phyloP scores from a whole-genome alignment of 352 stramenopile species.

The Peronospora belbahrii region DNA sequence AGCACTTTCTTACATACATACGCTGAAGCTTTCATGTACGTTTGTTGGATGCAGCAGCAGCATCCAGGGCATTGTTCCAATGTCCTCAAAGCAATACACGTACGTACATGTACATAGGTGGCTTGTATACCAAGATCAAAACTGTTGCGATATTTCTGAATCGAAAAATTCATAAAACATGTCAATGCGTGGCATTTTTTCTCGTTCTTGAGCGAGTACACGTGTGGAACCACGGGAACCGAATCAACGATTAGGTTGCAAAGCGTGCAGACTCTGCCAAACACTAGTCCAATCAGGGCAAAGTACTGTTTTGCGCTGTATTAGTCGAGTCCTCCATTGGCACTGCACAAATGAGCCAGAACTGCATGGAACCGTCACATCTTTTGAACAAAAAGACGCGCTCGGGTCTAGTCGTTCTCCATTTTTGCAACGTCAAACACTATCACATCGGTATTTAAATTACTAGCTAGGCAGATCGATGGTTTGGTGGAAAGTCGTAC shows the following conservation, averaged over 20 bases:
- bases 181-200: no score
- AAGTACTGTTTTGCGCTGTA: conserved; percentile 10
- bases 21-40: no score
- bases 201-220: no score
- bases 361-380: background rate
- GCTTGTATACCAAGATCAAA: no score
- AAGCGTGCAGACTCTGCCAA: background rate
- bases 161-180: no score
- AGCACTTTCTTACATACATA: no score
- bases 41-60: no score
- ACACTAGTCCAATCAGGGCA: conserved; percentile 8
- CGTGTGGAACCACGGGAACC: background rate
- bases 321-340: background rate
- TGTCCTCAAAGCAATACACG: no score
- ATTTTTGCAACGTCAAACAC: conserved; percentile 14
- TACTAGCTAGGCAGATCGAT: background rate
- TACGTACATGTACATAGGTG: no score
- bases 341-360: background rate
- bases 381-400: background rate
- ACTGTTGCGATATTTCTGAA: no score
- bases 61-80: no score
- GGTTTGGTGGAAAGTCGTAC: conserved; percentile 1
- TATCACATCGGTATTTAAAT: no score
- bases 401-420: conserved; percentile 4
- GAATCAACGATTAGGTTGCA: conserved; percentile 8